phyloP scores from a whole-genome alignment of 306 rosid genomes.

The Bauhinia variegata region DNA sequence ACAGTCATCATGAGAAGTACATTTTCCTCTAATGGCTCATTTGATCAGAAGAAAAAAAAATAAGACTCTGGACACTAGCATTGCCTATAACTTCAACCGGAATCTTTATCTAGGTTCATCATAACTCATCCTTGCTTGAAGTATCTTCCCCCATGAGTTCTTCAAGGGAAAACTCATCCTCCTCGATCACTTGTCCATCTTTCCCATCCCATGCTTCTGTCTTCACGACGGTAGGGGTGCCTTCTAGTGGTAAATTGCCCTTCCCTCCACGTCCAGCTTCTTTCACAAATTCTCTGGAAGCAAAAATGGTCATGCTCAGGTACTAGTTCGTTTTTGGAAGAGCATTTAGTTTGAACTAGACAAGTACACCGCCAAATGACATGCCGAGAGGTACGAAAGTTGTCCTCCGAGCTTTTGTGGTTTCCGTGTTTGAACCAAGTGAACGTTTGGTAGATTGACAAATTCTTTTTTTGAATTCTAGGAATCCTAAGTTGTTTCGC shows the following conservation, averaged over 20 bases:
- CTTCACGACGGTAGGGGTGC: slow-evolving; percentile 63
- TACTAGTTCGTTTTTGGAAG: slow-evolving; percentile 7
- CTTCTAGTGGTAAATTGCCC: slow-evolving; percentile 78
- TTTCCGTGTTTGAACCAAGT: too few species aligned
- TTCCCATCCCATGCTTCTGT: slow-evolving; percentile 95
- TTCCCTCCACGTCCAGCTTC: slow-evolving; percentile 94
- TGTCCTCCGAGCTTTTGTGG: too few species aligned
- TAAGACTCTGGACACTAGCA: slow-evolving; percentile 18
- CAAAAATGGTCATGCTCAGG: slow-evolving; percentile 15
- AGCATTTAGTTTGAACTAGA: slow-evolving; percentile 10
- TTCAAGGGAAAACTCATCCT: slow-evolving; percentile 94
- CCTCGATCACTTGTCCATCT: slow-evolving; percentile 89
- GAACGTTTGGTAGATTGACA: too few species aligned
- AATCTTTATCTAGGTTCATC: slow-evolving; percentile 23
- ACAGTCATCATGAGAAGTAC: slow-evolving; percentile 30
- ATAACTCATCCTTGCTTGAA: slow-evolving; percentile 67
- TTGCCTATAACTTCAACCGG: slow-evolving; percentile 28
- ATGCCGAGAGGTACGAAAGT: too few species aligned
- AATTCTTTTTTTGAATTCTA: too few species aligned
- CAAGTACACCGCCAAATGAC: not conserved
- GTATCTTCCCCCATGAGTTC: slow-evolving; percentile 91
- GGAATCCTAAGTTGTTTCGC: too few species aligned
- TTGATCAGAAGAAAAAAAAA: slow-evolving; percentile 16
- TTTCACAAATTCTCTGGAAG: slow-evolving; percentile 76
- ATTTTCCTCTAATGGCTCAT: not conserved